phyloP scores from a whole-genome alignment of 345 rosid genomes.

The Acer campestre region DNA sequence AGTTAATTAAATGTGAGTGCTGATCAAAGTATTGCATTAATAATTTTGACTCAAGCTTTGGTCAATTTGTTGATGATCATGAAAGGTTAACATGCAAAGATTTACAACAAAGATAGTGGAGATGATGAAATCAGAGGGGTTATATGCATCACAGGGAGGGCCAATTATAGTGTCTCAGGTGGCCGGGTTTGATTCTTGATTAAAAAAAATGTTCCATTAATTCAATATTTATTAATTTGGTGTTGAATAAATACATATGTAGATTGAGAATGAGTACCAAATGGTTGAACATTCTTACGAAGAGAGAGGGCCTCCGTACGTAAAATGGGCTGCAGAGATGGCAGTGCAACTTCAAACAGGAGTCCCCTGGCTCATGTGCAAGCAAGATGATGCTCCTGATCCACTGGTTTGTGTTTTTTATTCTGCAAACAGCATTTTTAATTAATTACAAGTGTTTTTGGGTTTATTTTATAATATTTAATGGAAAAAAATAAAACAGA shows the following conservation, averaged over 20 bases:
- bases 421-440: no score
- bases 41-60: no score
- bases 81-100: conserved; percentile 34
- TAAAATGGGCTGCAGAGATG: conserved; percentile 40
- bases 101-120: conserved; percentile 34
- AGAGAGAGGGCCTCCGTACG: conserved; percentile 26
- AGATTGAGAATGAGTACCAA: conserved; percentile 42
- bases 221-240: no score
- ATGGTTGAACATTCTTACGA: conserved; percentile 21
- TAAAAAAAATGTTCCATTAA: no score
- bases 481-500: no score
- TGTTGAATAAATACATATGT: no score
- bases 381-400: conserved; percentile 32
- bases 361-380: conserved; percentile 48
- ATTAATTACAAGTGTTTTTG: no score
- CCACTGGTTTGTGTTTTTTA: conserved; percentile 32
- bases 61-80: neutral
- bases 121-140: conserved; percentile 35
- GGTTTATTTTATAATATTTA: no score
- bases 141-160: conserved; percentile 35
- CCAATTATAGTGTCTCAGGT: conserved; percentile 42
- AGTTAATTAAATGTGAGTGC: no score
- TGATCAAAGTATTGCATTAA: no score
- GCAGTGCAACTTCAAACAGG: conserved; percentile 38
- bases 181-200: neutral